Percentiles rank a stretch among this genome's conserved stretches.
phyloP scores from a whole-genome alignment of 2,329 filamentous ascomycete species.

The Xylogone sp. region DNA sequence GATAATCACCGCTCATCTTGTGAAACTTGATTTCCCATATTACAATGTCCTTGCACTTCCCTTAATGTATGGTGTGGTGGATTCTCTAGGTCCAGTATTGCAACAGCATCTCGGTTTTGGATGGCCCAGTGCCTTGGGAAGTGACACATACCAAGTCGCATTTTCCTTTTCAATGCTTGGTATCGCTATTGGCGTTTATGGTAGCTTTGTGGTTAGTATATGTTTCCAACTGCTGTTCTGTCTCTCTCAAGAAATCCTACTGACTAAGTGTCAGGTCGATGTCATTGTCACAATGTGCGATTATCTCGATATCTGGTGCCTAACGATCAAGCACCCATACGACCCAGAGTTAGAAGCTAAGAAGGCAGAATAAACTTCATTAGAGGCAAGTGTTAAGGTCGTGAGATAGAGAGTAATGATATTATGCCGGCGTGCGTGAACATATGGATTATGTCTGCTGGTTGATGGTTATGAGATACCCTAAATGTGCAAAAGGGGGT shows the following conservation, averaged over 20 bases:
- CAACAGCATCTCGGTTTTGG: constrained; percentile 53
- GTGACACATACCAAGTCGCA: constrained; percentile 81
- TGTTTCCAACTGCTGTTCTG: not conserved
- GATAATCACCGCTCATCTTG: constrained; percentile 93
- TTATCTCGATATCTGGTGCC: constrained; percentile 96
- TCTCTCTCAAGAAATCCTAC: not conserved
- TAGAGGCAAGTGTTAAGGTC: not conserved
- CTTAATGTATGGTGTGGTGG: constrained; percentile 72
- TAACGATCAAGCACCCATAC: constrained; percentile 88
- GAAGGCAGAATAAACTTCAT: constrained; percentile 16
- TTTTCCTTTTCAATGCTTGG: constrained; percentile 90
- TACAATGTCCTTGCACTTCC: constrained; percentile 81
- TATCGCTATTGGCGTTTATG: constrained; percentile 84
- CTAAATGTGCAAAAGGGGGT: not conserved
- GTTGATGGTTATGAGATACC: not conserved
- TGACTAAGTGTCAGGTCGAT: constrained; percentile 52
- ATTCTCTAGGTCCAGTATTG: constrained; percentile 71
- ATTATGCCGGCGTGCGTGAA: not conserved
- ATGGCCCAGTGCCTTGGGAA: constrained; percentile 73
- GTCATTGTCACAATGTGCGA: constrained; percentile 98
- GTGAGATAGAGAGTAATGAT: not conserved
- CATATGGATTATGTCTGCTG: not conserved
- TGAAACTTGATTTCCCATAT: constrained; percentile 84
- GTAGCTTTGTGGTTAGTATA: constrained; percentile 74
- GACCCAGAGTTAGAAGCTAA: constrained; percentile 32